phyloP scores from a whole-genome alignment of 257 asterid genomes.

The Nicotiana attenuata region DNA sequence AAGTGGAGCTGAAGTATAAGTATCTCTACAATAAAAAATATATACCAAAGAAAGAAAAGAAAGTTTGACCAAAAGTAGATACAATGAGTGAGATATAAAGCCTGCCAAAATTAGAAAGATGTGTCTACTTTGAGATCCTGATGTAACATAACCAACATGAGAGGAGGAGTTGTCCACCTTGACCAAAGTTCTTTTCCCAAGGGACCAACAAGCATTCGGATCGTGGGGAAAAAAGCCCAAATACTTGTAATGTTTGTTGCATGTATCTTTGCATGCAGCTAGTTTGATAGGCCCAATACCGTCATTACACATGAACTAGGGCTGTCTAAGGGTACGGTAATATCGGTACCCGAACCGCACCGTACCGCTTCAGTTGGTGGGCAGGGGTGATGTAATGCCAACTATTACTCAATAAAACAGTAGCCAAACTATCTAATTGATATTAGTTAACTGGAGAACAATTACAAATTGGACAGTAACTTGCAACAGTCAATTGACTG shows the following conservation, averaged over 20 bases:
- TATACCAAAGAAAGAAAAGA: background rate
- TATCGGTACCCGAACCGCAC: too few species aligned
- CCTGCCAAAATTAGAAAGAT: background rate
- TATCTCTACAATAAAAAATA: background rate
- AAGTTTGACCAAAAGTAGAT: background rate
- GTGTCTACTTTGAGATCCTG: slow-evolving; percentile 22
- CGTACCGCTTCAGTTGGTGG: too few species aligned
- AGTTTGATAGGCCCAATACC: too few species aligned
- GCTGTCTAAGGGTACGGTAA: too few species aligned
- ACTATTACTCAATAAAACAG: too few species aligned
- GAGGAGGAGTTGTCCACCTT: slow-evolving; percentile 18
- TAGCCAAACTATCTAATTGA: too few species aligned
- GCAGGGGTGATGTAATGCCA: too few species aligned
- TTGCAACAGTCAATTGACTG: too few species aligned
- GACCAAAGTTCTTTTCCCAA: slow-evolving; percentile 24
- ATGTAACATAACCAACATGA: slow-evolving; percentile 27
- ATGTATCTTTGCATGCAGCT: slow-evolving; percentile 24
- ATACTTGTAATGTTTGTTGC: slow-evolving; percentile 20
- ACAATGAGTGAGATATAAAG: background rate
- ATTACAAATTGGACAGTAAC: too few species aligned
- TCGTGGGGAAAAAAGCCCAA: slow-evolving; percentile 29
- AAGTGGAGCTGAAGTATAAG: background rate
- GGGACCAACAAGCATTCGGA: slow-evolving; percentile 26
- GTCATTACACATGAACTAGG: too few species aligned
- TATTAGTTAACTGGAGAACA: too few species aligned